These are phyloP conservation scores for Eremothecium coryli DNA, from an alignment of 1,139 yeast genomes.

Conservation along the genomic window DNA sequence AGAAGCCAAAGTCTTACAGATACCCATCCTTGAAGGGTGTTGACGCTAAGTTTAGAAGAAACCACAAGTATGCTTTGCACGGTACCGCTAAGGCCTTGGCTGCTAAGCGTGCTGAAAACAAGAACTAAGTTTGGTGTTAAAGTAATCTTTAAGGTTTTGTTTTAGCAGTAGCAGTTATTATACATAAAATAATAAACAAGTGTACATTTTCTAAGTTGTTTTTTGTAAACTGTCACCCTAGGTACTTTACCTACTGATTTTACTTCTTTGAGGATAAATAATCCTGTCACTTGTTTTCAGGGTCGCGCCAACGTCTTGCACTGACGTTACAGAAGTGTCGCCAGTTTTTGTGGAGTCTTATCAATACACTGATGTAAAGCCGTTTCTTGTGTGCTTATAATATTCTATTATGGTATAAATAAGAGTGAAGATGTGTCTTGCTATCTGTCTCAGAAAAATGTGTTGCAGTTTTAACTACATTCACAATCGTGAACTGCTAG, in stretches of 20 bases:
- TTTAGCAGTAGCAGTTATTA: slow-evolving; percentile 21
- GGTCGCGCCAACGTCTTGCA: no score
- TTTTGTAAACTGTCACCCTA: not conserved
- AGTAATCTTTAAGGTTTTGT: slow-evolving; percentile 11
- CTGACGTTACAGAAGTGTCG: no score
- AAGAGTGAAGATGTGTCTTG: not conserved
- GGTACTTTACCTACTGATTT: not conserved
- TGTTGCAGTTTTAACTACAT: slow-evolving; percentile 2
- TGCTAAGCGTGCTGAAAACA: slow-evolving; percentile 47
- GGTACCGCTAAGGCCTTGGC: slow-evolving; percentile 95
- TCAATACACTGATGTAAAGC: no score
- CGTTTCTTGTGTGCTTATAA: not conserved
- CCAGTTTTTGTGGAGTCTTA: no score
- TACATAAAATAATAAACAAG: slow-evolving; percentile 6
- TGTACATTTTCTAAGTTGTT: slow-evolving; percentile 3
- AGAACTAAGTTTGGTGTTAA: slow-evolving; percentile 15
- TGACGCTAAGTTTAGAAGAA: slow-evolving; percentile 98
- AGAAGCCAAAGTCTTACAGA: slow-evolving; percentile 97
- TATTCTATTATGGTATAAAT: not conserved
- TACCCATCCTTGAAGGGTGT: slow-evolving; percentile 98
- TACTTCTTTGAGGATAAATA: no score
- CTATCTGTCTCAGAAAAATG: not conserved
- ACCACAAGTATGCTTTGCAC: slow-evolving; percentile 98
- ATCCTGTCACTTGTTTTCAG: no score
- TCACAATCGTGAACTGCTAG: slow-evolving; percentile 6